Base-by-base conservation (phyloP, 768 basidiomycete species). In the Tylopilus plumbeoviolaceoides region DNA sequence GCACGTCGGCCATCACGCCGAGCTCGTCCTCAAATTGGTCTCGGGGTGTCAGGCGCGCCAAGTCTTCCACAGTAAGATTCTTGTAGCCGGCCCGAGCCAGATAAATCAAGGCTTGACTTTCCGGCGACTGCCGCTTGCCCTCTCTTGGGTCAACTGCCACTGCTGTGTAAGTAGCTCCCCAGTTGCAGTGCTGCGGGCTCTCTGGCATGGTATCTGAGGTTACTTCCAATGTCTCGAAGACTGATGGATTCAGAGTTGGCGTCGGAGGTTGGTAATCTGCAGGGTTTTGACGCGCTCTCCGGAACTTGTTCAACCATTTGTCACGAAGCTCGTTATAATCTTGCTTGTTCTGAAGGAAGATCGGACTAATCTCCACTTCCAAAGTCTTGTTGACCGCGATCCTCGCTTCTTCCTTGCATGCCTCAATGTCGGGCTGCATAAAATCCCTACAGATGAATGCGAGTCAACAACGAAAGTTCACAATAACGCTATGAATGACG, bases 1-100 rank as follows among this genome's bases (percentile, higher is more conserved):
- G 73, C 0, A 82, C 78, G 17, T 77, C 75, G 0, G 81, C 78
- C 77, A 81, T 80, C 7, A 83, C 73, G 2, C 60, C 53, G 14
- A 83, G 50, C 46, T 80, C 83, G 15, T 77, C 73, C 36, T 72
- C 66, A 53, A 65, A 75, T 0, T 28, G 20, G 53, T 72, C 64
- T 25, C 45, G 44, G 42, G 65, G 58, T 17, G 30, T 31, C 12
- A 75, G 52, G 40, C 62, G 59, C 20, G 48, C 48, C 10, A 75
- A 59, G 28, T 74, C 70, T 4, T 55, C 35, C 8, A 38, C 30
- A 12, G 42, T 52, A 12, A 71, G 54, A 35, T 38, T 35, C 11
- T 0, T 4, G 44, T 70, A 71, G n/a, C 70, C 69, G 1, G 60
- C 63, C 25, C 65, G 63, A 7, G 72, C 66, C 10, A 78, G 57